Base-by-base conservation (phyloP, 139 green algal genomes). In the Coelastrella sp. region DNA sequence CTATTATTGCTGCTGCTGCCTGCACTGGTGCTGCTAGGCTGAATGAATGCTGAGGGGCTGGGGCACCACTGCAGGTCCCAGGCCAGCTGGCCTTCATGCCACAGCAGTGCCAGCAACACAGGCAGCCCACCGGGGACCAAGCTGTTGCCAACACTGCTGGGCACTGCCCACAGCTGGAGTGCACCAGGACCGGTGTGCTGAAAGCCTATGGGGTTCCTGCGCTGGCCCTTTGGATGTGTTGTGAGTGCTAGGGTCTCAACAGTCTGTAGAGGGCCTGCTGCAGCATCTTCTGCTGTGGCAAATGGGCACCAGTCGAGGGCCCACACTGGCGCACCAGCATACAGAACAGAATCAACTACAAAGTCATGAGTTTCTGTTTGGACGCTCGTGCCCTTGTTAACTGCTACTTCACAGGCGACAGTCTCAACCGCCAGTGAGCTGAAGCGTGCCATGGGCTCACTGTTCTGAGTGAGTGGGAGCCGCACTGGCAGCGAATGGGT, bases 41-140 rank as follows among this genome's bases (percentile, higher is more conserved):
- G n/a, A 4, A 92, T 66, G n/a, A 90, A 86, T 19, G 82, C 87
- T 19, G 82, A 87, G 0, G 92, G 90, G 19, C 86, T 82, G 8
- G 90, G 93, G 90, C 95, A 96, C 94, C 95, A 97, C 22, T 78
- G 60, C 8, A 94, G 56, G 85, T 94, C 82, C 93, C 93, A 97
- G 27, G 91, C 81, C 12, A 96, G n/a, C 7, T 78, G 81, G 12
- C 95, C 94, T 56, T 94, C 89, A 61, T 97, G 94, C 8, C 76
- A 85, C 56, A 97, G 83, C 27, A 96, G 66, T 17, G 87, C 87
- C 19, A 93, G 65, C 80, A 82, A 87, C 14, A 89, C 84, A 17
- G 83, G 91, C 4, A 87, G 49, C 35, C 66, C 76, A 56, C 75
- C 82, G 35, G 72, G 74, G 27, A 61, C 70, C 25, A 82, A 4